A percentile compares a stretch with the other conserved stretches of the same genome.
Evolutionary conservation across 148 eudicot species (phyloP).

Genomic region (Limonium bicolor): DNA sequence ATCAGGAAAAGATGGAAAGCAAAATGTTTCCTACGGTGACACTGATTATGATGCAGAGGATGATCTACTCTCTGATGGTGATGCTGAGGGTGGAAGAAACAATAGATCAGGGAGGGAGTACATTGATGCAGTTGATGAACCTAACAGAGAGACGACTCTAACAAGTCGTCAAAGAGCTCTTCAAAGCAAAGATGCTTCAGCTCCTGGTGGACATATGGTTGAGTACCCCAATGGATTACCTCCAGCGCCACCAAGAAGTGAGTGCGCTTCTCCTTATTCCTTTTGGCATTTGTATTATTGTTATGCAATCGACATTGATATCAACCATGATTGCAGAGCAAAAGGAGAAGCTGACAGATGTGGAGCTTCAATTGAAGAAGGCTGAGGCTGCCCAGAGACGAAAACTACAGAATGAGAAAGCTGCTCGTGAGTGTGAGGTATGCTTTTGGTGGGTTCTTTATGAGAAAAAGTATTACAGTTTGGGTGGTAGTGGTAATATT

Average conservation of each 20-base stretch:
- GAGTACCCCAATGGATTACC: slow-evolving; percentile 92
- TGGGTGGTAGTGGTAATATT: slow-evolving; percentile 1
- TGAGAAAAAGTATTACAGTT: not conserved
- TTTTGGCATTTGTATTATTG: not conserved
- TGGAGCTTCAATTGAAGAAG: slow-evolving; percentile 74
- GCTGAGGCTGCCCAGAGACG: slow-evolving; percentile 83
- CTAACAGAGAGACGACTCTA: slow-evolving; percentile 54
- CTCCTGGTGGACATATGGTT: slow-evolving; percentile 31
- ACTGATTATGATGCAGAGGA: slow-evolving; percentile 63
- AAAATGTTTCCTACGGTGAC: slow-evolving; percentile 38
- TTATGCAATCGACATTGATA: too few relatives aligned
- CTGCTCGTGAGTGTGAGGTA: slow-evolving; percentile 82
- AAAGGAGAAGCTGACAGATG: slow-evolving; percentile 71
- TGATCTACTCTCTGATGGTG: slow-evolving; percentile 39
- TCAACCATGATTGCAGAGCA: slow-evolving; percentile 27
- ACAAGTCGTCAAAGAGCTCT: slow-evolving; percentile 85
- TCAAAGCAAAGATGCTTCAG: slow-evolving; percentile 51
- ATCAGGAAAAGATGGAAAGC: slow-evolving; percentile 33
- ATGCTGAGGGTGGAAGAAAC: slow-evolving; percentile 33
- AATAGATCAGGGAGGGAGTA: slow-evolving; percentile 43
- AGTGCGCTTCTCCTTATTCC: slow-evolving; percentile 7
- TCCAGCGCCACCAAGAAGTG: slow-evolving; percentile 72
- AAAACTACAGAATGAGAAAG: slow-evolving; percentile 62
- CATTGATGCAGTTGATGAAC: slow-evolving; percentile 35
- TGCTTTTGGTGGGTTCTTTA: slow-evolving; percentile 3